Conservation (phyloP, 1,139 yeast species). For the Candida pseudocylindracea region DNA sequence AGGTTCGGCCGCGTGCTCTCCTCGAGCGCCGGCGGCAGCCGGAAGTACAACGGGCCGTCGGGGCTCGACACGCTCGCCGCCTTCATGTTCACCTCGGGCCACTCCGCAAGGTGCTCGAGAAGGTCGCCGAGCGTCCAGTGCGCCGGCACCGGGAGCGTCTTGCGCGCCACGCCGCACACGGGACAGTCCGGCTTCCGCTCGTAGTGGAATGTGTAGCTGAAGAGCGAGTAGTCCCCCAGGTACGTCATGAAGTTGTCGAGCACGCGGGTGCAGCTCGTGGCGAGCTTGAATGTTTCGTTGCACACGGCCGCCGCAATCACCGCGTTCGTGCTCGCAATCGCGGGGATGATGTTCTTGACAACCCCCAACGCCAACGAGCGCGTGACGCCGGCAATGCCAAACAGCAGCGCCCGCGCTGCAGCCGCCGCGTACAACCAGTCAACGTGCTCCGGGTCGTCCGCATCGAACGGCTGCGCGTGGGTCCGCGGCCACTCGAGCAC, state of each 20-base stretch:
- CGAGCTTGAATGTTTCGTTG: conserved; percentile 64
- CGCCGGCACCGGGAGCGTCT: conserved; percentile 10
- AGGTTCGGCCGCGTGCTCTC: conserved; percentile 25
- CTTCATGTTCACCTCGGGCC: conserved; percentile 18
- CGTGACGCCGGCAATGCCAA: conserved; percentile 55
- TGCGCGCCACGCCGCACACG: conserved; percentile 41
- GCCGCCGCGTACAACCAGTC: conserved; percentile 42
- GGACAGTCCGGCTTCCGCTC: conserved; percentile 41
- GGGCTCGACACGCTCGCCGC: conserved; percentile 29
- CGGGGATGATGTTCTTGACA: conserved; percentile 81
- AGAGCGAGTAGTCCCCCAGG: conserved; percentile 58
- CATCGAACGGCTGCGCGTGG: conserved; percentile 29
- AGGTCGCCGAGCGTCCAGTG: conserved; percentile 26
- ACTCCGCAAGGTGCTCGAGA: conserved; percentile 14
- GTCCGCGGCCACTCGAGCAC: conserved; percentile 46
- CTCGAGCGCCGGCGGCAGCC: conserved; percentile 27
- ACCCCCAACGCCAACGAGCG: conserved; percentile 61
- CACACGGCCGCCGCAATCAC: conserved; percentile 83
- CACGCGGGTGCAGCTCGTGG: conserved; percentile 45
- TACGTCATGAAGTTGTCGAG: conserved; percentile 75
- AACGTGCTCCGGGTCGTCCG: conserved; percentile 48
- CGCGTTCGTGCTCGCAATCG: conserved; percentile 89
- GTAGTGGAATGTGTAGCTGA: conserved; percentile 49
- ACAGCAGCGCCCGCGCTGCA: conserved; percentile 31
- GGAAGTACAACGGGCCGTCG: conserved; percentile 20